Base-by-base conservation (phyloP, 2,329 filamentous ascomycete genomes). In the Diaporthe capsici region DNA sequence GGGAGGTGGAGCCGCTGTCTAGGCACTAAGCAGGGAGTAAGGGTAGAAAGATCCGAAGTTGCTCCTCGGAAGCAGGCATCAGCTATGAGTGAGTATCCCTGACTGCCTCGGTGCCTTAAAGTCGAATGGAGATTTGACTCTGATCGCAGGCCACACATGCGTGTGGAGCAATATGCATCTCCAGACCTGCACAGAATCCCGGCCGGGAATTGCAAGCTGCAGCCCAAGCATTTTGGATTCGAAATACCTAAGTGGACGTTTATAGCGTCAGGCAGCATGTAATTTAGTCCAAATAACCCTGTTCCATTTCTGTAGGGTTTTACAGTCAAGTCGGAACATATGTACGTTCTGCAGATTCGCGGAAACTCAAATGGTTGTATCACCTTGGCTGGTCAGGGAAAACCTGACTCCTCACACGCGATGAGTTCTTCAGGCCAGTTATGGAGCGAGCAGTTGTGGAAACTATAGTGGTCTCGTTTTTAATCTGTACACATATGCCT, bases 1-100 rank as follows among this genome's bases (percentile, higher is more conserved):
- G 61, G 61, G 61, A 67, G 61, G 61, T 67, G 61, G 61, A 51
- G 61, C 61, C 61, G 61, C 25, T 17, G 20, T 28, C 61, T 34
- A 13, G 44, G 44, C 61, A n/a, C 17, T 34, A 15, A 44, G 61
- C 44, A 67, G 61, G 61, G 61, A 37, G 60, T 20, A 10, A 51
- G 61, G 61, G 44, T 67, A 2, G 10, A 6, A 17, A n/a, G 44
- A 51, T 51, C 61, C 61, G 61, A 37, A 51, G 28, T 67, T 67
- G 61, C 44, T 67, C 61, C 61, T 67, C 61, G 61, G 61, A 47
- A n/a, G 10, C 37, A 42, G 22, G 57, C 34, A 60, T 60, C 20
- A 25, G 8, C 57, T 15, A 8, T 49, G 44, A 49, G 44, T 49
- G 44, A 8, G 58, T 28, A 37, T 20, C 44, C 44, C 44, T 51